These are phyloP conservation scores for Aegilops speltoides DNA, from an alignment of 176 grass and related monocot genomes.

Conservation along the genomic window DNA sequence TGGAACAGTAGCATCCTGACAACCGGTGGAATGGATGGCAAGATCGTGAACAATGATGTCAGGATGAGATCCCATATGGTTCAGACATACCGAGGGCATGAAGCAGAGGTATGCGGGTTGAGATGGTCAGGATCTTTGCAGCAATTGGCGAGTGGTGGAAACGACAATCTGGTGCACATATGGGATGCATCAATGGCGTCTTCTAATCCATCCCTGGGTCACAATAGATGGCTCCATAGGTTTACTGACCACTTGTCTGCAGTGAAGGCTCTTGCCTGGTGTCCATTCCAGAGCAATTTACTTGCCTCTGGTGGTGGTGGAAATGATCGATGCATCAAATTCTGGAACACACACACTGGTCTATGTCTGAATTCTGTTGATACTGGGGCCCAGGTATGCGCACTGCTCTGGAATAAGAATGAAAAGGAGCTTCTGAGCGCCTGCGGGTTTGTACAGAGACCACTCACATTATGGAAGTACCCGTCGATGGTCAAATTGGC, in stretches of 20 bases:
- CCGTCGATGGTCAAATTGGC: constrained; percentile 57
- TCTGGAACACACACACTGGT: constrained; percentile 62
- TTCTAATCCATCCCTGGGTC: constrained; percentile 13
- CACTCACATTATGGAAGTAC: constrained; percentile 56
- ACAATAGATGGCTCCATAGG: constrained; percentile 45
- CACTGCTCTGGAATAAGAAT: constrained; percentile 65
- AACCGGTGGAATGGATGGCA: constrained; percentile 57
- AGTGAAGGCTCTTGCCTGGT: constrained; percentile 76
- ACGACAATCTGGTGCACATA: constrained; percentile 58
- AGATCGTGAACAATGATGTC: constrained; percentile 62
- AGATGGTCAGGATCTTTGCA: constrained; percentile 54
- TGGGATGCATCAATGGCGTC: constrained; percentile 56
- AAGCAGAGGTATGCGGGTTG: constrained; percentile 51
- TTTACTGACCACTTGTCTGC: constrained; percentile 41
- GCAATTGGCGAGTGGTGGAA: constrained; percentile 60
- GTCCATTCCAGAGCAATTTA: constrained; percentile 66
- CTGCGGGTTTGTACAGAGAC: constrained; percentile 43
- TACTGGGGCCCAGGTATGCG: constrained; percentile 61
- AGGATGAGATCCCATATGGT: constrained; percentile 41
- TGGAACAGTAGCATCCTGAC: constrained; percentile 69
- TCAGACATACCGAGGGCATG: constrained; percentile 43
- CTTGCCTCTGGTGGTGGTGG: constrained; percentile 63
- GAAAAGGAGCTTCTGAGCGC: constrained; percentile 53
- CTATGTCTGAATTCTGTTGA: constrained; percentile 48
- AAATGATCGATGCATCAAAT: constrained; percentile 51